These are phyloP conservation scores for Solanum pennellii DNA, from an alignment of 257 asterid species.

Conservation along the genomic window DNA sequence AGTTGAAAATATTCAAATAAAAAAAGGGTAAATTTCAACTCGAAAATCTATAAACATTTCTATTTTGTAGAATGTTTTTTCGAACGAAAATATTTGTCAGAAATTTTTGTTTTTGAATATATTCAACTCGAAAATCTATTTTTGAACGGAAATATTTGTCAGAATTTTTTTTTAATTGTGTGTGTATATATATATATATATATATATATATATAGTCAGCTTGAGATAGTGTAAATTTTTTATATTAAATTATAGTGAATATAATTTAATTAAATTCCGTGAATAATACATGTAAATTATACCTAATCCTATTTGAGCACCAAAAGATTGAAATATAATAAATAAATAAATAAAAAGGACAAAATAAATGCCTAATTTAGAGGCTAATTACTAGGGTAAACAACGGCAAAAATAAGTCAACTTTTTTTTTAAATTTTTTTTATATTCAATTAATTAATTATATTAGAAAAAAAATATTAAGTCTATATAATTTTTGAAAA, in stretches of 20 bases:
- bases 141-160: too few relatives aligned
- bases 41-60: too few relatives aligned
- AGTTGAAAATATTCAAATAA: neutral
- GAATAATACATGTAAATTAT: neutral
- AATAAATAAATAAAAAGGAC: neutral
- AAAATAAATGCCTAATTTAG: neutral
- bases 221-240: neutral
- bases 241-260: neutral
- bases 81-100: fast-evolving
- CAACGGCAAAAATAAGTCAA: neutral
- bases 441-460: neutral
- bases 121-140: too few relatives aligned
- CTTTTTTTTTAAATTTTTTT: neutral
- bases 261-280: neutral
- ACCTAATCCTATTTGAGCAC: neutral
- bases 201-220: neutral
- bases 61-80: too few relatives aligned
- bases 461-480: neutral
- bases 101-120: too few relatives aligned
- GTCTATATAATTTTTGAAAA: neutral
- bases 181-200: too few relatives aligned
- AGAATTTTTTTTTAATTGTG: too few relatives aligned
- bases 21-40: neutral
- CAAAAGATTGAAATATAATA: neutral
- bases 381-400: neutral